Percentiles rank a stretch among this genome's conserved stretches.
Evolutionary conservation across 2,329 filamentous ascomycete species (phyloP).

Genomic region (Hypoxylon sp.): DNA sequence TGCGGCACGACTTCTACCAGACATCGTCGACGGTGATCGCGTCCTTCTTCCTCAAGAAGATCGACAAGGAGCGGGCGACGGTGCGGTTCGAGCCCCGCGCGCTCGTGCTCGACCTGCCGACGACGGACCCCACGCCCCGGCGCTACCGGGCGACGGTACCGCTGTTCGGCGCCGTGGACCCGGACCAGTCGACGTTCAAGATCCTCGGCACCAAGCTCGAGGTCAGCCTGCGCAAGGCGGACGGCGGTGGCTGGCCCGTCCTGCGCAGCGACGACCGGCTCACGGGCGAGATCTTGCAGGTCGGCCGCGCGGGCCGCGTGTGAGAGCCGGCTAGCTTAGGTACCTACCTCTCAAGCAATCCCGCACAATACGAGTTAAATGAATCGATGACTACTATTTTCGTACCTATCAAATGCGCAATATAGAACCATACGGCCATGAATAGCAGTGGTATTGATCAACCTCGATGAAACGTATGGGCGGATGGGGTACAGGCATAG

Average conservation of each 20-base stretch:
- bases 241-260: constrained; percentile 84
- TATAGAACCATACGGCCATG: too few relatives aligned
- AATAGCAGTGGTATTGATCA: too few relatives aligned
- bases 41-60: constrained; percentile 96
- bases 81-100: constrained; percentile 71
- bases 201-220: constrained; percentile 91
- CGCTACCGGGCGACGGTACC: constrained; percentile 77
- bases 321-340: constrained; percentile 39
- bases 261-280: constrained; percentile 76
- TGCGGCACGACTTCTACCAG: constrained; percentile 94
- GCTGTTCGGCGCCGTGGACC: constrained; percentile 79
- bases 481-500: too few relatives aligned
- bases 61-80: constrained; percentile 80
- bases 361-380: too few relatives aligned
- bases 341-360: too few relatives aligned
- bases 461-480: too few relatives aligned
- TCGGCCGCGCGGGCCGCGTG: constrained; percentile 77
- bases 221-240: constrained; percentile 74
- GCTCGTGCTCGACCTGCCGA: constrained; percentile 83
- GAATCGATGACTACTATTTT: too few relatives aligned
- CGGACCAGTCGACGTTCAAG: constrained; percentile 77
- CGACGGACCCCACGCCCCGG: constrained; percentile 78
- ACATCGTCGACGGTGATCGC: constrained; percentile 85
- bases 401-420: too few relatives aligned
- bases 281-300: constrained; percentile 83